A percentile compares a stretch with the other conserved stretches of the same genome.
These are phyloP conservation scores for Lecanoromycetidae sp. DNA, from an alignment of 2,329 filamentous ascomycete species.

Conservation along the genomic window DNA sequence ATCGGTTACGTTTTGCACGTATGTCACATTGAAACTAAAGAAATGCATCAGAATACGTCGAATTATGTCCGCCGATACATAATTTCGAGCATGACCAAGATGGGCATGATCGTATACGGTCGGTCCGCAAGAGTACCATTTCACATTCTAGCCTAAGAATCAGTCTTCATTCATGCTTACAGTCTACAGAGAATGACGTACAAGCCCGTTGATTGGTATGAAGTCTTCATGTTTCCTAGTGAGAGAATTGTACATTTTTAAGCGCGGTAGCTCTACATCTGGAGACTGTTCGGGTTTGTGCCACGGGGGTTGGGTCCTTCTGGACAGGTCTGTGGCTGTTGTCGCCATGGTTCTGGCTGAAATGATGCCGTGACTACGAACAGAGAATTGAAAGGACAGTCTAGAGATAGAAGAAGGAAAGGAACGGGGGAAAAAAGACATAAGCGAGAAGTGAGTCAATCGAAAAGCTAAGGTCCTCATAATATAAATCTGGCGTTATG, in stretches of 20 bases:
- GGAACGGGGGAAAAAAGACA: not conserved
- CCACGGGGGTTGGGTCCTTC: conserved; percentile 12
- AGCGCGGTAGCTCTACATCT: conserved; percentile 1
- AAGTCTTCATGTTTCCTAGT: conserved; percentile 64
- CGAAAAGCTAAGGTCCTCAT: not conserved
- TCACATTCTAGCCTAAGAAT: conserved; percentile 59
- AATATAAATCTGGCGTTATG: not conserved
- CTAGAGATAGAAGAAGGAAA: not conserved
- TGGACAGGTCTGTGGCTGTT: too few species aligned
- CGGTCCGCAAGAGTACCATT: conserved; percentile 83
- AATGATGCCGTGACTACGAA: too few species aligned
- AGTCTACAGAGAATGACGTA: too few species aligned
- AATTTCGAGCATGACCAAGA: conserved; percentile 75
- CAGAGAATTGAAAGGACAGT: too few species aligned
- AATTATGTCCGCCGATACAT: conserved; percentile 81
- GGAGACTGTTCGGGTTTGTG: conserved; percentile 1
- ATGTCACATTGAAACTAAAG: conserved; percentile 69
- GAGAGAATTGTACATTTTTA: conserved; percentile 63
- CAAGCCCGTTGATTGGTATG: conserved; percentile 55
- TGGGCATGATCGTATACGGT: conserved; percentile 59
- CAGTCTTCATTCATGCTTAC: too few species aligned
- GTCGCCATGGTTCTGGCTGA: conserved; percentile 17
- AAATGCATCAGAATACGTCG: conserved; percentile 71
- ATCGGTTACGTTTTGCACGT: conserved; percentile 90
- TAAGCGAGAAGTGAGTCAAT: conserved; percentile 2